phyloP scores from a whole-genome alignment of 306 rosid species.

The Vigna trinervia region DNA sequence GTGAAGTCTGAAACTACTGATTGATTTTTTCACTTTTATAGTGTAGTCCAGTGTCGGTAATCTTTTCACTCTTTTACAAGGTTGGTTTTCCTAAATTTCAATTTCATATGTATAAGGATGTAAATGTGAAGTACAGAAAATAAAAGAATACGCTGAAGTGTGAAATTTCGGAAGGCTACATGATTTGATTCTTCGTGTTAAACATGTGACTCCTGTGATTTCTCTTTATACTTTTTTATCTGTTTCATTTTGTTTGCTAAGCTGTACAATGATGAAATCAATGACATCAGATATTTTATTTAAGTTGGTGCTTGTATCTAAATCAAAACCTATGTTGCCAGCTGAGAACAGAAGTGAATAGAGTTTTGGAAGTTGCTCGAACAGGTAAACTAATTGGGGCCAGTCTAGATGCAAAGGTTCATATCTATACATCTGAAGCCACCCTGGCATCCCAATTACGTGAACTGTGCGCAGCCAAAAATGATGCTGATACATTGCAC shows the following conservation, averaged over 20 bases:
- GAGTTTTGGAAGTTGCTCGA: slow-evolving; percentile 87
- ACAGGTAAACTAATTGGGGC: slow-evolving; percentile 81
- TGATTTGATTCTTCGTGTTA: not conserved
- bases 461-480: slow-evolving; percentile 65
- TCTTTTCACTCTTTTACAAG: not conserved
- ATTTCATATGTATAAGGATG: slow-evolving; percentile 10
- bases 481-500: slow-evolving; percentile 76
- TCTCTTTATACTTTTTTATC: not conserved
- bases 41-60: not conserved
- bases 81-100: slow-evolving; percentile 9
- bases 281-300: slow-evolving; percentile 16
- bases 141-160: not conserved
- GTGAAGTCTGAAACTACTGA: not conserved
- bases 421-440: slow-evolving; percentile 64
- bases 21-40: not conserved
- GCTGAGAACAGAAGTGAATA: slow-evolving; percentile 95
- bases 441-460: slow-evolving; percentile 66
- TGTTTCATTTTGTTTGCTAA: not conserved
- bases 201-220: not conserved
- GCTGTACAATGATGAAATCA: not conserved
- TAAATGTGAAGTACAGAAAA: not conserved
- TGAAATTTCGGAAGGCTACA: not conserved
- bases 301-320: slow-evolving; percentile 31
- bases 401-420: slow-evolving; percentile 93
- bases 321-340: slow-evolving; percentile 52